Percentiles rank a stretch among this genome's conserved stretches.
phyloP scores from a whole-genome alignment of 1,139 yeast species.

The Yamadazyma triangularis region DNA sequence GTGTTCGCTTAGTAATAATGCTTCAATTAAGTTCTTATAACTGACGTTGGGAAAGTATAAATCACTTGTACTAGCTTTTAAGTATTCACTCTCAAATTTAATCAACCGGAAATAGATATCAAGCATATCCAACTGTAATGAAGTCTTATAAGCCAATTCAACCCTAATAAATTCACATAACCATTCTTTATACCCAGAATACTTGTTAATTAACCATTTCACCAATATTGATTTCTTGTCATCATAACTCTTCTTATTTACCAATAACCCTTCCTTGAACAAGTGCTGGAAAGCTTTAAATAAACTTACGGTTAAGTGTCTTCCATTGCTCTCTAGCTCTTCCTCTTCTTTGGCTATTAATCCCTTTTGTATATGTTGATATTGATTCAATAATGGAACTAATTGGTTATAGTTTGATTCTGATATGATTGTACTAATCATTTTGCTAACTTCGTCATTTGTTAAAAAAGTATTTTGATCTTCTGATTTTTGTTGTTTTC shows the following conservation, averaged over 20 bases:
- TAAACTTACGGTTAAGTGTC: conserved; percentile 51
- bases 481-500: conserved; percentile 3
- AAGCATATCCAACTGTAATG: conserved; percentile 56
- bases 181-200: conserved; percentile 48
- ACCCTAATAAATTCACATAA: conserved; percentile 38
- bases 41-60: conserved; percentile 62
- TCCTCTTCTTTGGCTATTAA: conserved; percentile 18
- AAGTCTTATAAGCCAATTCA: conserved; percentile 31
- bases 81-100: conserved; percentile 52
- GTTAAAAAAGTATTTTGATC: conserved; percentile 6
- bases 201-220: conserved; percentile 63
- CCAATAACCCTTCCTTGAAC: conserved; percentile 45
- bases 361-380: conserved; percentile 20
- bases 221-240: conserved; percentile 46
- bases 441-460: conserved; percentile 25
- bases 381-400: conserved; percentile 38
- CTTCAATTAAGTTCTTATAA: conserved; percentile 43
- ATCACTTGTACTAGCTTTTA: conserved; percentile 44
- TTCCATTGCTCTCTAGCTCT: conserved; percentile 28
- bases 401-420: conserved; percentile 48
- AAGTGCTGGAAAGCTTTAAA: conserved; percentile 56
- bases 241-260: conserved; percentile 31
- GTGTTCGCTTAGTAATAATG: conserved; percentile 38
- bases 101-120: conserved; percentile 62
- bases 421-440: conserved; percentile 25